These are phyloP conservation scores for Letharia columbiana DNA, from an alignment of 495 filamentous ascomycete genomes.

Conservation along the genomic window DNA sequence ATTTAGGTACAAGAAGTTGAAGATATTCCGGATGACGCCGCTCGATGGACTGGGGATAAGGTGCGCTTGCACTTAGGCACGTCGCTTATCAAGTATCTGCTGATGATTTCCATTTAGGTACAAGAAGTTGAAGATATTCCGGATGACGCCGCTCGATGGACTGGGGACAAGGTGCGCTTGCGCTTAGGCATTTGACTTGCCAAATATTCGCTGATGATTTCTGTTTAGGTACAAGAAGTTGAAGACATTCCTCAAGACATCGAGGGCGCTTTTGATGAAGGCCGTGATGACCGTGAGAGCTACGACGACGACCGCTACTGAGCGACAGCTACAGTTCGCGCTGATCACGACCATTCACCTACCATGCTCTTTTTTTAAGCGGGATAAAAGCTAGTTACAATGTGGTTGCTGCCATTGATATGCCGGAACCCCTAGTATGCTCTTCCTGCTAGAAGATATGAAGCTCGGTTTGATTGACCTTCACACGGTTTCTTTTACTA, in stretches of 20 bases:
- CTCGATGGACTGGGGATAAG: constrained; percentile 1
- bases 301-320: constrained; percentile 2
- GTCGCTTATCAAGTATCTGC: neutral
- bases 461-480: neutral
- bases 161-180: neutral
- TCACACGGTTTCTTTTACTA: neutral
- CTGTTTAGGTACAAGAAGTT: neutral
- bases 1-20: neutral
- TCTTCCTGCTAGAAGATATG: neutral
- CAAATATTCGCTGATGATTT: neutral
- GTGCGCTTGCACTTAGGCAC: neutral
- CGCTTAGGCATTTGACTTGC: neutral
- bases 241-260: neutral
- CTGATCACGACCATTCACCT: neutral
- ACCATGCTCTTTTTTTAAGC: neutral
- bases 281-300: neutral
- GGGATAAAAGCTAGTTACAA: neutral
- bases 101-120: neutral
- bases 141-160: constrained; percentile 1
- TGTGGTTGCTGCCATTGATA: neutral
- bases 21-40: neutral
- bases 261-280: neutral
- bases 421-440: neutral
- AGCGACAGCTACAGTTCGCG: neutral
- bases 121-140: constrained; percentile 4